Evolutionary conservation across 305 asterid genomes (phyloP).

Genomic region (Euphrasia arctica): DNA sequence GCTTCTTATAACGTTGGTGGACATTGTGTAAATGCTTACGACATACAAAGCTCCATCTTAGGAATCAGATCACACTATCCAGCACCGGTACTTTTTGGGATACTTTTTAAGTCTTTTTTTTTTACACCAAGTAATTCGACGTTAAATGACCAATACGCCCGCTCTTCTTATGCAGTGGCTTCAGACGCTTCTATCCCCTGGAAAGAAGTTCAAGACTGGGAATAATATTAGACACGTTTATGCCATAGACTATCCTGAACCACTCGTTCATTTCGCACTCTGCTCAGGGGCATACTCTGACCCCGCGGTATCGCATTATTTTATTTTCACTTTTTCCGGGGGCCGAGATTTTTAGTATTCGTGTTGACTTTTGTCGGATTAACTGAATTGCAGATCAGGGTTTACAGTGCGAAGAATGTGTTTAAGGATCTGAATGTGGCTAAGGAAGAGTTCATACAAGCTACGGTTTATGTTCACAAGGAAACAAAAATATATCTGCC

Average conservation of each 20-base stretch:
- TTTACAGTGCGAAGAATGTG: conserved; percentile 51
- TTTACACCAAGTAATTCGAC: neutral
- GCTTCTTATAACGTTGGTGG: conserved; percentile 91
- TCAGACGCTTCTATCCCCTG: conserved; percentile 65
- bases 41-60: conserved; percentile 70
- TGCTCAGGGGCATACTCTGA: conserved; percentile 76
- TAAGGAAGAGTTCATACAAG: conserved; percentile 66
- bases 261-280: conserved; percentile 84
- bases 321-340: neutral
- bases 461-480: conserved; percentile 51
- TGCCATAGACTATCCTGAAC: conserved; percentile 81
- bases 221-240: conserved; percentile 45
- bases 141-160: neutral
- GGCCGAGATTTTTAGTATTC: neutral
- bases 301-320: conserved; percentile 53
- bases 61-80: conserved; percentile 79
- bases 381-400: conserved; percentile 46
- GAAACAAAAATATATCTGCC: conserved; percentile 68
- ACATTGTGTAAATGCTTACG: conserved; percentile 65
- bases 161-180: conserved; percentile 60
- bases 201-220: conserved; percentile 57
- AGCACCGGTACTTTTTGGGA: conserved; percentile 51
- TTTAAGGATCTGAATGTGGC: conserved; percentile 65
- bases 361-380: neutral
- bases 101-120: neutral